Percentiles rank a stretch among this genome's conserved stretches.
phyloP scores from a whole-genome alignment of 805 yeast species.

The Suhomyces sp. region DNA sequence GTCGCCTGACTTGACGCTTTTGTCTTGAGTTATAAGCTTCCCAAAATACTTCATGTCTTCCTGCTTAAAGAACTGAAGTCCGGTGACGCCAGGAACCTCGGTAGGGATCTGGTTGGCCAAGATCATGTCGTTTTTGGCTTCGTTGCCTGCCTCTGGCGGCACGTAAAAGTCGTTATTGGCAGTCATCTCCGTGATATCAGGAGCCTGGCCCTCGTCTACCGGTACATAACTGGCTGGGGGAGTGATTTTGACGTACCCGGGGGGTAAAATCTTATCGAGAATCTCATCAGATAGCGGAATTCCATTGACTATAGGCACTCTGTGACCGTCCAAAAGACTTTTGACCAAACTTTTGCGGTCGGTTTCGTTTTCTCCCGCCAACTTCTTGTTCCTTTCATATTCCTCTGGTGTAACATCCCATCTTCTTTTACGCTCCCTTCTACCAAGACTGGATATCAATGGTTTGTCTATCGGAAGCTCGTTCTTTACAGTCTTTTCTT shows the following conservation, averaged over 20 bases:
- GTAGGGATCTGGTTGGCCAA: conserved; percentile 36
- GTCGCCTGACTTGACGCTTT: conserved; percentile 38
- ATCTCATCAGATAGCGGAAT: conserved; percentile 42
- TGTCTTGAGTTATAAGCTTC: conserved; percentile 38
- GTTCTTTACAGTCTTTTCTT: conserved; percentile 12
- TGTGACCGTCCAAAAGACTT: conserved; percentile 10
- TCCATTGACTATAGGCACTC: conserved; percentile 29
- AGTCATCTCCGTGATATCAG: conserved; percentile 28
- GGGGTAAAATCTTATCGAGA: conserved; percentile 50
- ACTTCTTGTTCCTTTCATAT: conserved; percentile 14
- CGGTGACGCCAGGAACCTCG: conserved; percentile 63
- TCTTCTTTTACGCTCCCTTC: conserved; percentile 30
- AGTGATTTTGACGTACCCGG: conserved; percentile 44
- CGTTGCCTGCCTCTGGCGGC: conserved; percentile 46
- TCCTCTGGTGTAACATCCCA: conserved; percentile 47
- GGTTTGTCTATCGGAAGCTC: neutral
- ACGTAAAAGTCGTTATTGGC: conserved; percentile 40
- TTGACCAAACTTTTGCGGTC: conserved; percentile 23
- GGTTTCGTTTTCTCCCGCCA: conserved; percentile 7
- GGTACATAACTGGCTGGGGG: conserved; percentile 47
- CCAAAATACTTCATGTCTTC: conserved; percentile 73
- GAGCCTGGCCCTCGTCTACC: conserved; percentile 20
- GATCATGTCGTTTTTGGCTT: conserved; percentile 22
- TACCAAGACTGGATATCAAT: neutral
- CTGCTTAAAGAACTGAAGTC: conserved; percentile 65